Conservation (phyloP, 208 protist genomes). For the Leishmania major region DNA sequence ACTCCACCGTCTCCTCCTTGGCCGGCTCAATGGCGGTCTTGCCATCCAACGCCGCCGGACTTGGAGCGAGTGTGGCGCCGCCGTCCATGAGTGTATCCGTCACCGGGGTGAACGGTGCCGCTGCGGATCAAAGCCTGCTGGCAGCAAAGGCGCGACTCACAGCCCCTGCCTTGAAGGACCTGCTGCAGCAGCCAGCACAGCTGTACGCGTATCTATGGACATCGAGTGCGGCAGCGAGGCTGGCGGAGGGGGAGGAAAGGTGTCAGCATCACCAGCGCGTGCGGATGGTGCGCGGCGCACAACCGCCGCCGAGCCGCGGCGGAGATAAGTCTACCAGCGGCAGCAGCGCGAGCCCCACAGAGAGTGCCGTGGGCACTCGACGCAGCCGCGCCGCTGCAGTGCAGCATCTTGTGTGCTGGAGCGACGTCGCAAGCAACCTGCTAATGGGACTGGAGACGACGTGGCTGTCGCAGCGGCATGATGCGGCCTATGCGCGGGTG, state of each 20-base stretch:
- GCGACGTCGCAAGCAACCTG: constrained; percentile 82
- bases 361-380: not conserved
- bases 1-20: constrained; percentile 5
- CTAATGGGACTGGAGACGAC: constrained; percentile 47
- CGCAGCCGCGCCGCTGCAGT: constrained; percentile 12
- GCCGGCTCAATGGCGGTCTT: not conserved
- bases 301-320: not conserved
- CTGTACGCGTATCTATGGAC: constrained; percentile 26
- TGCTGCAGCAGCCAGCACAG: constrained; percentile 16
- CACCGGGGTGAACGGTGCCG: not conserved
- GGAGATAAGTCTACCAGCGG: not conserved
- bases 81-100: not conserved
- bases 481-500: constrained; percentile 47
- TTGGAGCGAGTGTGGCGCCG: not conserved
- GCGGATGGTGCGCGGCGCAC: not conserved
- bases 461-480: constrained; percentile 13
- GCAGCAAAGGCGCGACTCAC: constrained; percentile 9
- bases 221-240: constrained; percentile 2
- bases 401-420: constrained; percentile 72
- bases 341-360: not conserved
- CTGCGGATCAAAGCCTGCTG: constrained; percentile 7
- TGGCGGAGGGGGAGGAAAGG: constrained; percentile 11
- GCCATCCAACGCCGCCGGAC: not conserved
- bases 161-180: constrained; percentile 14
- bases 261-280: not conserved